A percentile compares a stretch with the other conserved stretches of the same genome.
phyloP scores from a whole-genome alignment of 1,139 yeast species.

The Magnusiomyces ingens region DNA sequence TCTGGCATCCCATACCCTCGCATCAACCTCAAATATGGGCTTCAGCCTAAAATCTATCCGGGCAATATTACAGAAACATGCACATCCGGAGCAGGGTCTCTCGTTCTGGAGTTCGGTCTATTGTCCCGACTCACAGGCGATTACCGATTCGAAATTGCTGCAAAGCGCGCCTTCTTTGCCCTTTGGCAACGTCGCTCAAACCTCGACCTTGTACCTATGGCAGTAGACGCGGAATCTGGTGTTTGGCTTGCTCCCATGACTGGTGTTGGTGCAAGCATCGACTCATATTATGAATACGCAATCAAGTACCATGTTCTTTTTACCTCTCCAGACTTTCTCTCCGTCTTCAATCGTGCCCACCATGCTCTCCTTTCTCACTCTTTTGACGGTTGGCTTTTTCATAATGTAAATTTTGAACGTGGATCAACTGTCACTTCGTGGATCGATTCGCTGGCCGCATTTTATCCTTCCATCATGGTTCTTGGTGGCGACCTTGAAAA shows the following conservation, averaged over 20 bases:
- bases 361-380: slow-evolving; percentile 49
- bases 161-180: slow-evolving; percentile 58
- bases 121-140: slow-evolving; percentile 71
- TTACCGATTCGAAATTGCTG: slow-evolving; percentile 55
- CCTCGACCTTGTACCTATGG: slow-evolving; percentile 68
- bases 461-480: slow-evolving; percentile 81
- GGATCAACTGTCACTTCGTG: slow-evolving; percentile 54
- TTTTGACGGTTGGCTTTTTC: slow-evolving; percentile 49
- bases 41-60: slow-evolving; percentile 28
- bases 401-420: slow-evolving; percentile 48
- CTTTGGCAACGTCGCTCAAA: slow-evolving; percentile 63
- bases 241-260: slow-evolving; percentile 55
- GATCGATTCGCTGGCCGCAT: slow-evolving; percentile 85
- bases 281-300: slow-evolving; percentile 87
- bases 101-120: slow-evolving; percentile 70
- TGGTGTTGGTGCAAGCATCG: slow-evolving; percentile 91
- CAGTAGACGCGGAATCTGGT: slow-evolving; percentile 55
- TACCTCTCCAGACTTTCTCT: slow-evolving; percentile 53
- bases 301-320: slow-evolving; percentile 69
- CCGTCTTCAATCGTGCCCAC: slow-evolving; percentile 55
- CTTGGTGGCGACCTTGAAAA: slow-evolving; percentile 66
- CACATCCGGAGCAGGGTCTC: slow-evolving; percentile 80
- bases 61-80: slow-evolving; percentile 54
- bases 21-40: slow-evolving; percentile 53
- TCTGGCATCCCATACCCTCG: slow-evolving; percentile 68